Percentiles rank a stretch among this genome's conserved stretches.
Evolutionary conservation across 1,139 yeast genomes (phyloP).

Genomic region (Magnusiomyces sp.): DNA sequence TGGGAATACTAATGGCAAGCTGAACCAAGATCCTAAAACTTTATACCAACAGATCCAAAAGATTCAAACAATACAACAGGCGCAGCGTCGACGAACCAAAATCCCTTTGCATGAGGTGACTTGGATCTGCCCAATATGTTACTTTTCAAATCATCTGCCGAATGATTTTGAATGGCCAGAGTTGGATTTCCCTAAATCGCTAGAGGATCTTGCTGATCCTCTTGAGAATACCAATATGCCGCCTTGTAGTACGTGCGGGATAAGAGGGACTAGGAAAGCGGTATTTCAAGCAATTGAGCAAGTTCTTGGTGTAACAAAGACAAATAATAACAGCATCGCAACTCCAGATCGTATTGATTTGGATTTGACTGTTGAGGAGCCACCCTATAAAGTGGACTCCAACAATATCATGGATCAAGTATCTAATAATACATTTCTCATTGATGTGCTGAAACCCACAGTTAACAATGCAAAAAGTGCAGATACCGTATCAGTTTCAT

Average conservation of each 20-base stretch:
- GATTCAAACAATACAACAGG: constrained; percentile 10
- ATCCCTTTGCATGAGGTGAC: constrained; percentile 22
- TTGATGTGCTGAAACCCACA: background rate
- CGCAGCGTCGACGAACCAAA: constrained; percentile 4
- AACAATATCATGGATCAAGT: too few relatives aligned
- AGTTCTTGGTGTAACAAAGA: constrained; percentile 1
- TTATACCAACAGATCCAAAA: constrained; percentile 3
- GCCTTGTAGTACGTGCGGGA: constrained; percentile 71
- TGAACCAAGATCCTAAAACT: too few relatives aligned
- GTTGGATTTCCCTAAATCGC: background rate
- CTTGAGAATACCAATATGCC: constrained; percentile 38
- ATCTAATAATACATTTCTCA: background rate
- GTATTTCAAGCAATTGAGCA: constrained; percentile 26
- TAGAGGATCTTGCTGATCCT: constrained; percentile 19
- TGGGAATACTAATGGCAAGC: too few relatives aligned
- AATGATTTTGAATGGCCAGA: constrained; percentile 21
- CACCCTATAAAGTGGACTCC: too few relatives aligned
- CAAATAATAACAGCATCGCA: background rate
- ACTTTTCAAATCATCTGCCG: constrained; percentile 49
- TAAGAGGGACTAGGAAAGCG: constrained; percentile 37
- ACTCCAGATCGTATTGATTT: too few relatives aligned
- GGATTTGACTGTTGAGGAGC: too few relatives aligned
- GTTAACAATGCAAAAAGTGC: background rate
- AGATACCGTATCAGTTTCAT: background rate
- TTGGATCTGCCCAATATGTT: constrained; percentile 86